phyloP scores from a whole-genome alignment of 371 early-diverging fungal genomes.

The Mucor irregularis region DNA sequence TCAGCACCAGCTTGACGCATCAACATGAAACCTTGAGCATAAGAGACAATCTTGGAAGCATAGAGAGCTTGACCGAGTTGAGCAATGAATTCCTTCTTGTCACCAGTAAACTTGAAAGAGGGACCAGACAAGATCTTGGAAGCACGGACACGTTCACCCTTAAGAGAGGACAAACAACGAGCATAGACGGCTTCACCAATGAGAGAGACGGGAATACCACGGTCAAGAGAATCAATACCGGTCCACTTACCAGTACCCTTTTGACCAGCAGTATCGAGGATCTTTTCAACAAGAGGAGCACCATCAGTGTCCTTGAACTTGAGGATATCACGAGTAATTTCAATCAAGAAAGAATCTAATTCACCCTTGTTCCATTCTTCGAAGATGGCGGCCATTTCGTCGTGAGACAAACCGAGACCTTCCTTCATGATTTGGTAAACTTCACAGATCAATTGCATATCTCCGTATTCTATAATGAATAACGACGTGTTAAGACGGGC shows the following conservation, averaged over 20 bases:
- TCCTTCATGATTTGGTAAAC: constrained; percentile 93
- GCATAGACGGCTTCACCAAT: constrained; percentile 98
- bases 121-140: constrained; percentile 85
- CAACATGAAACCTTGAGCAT: constrained; percentile 99
- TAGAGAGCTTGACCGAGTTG: constrained; percentile 93
- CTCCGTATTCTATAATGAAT: constrained; percentile 86
- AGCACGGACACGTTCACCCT: constrained; percentile 92
- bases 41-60: constrained; percentile 97
- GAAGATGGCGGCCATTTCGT: constrained; percentile 90
- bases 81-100: constrained; percentile 83
- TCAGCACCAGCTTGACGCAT: constrained; percentile 94
- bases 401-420: constrained; percentile 75
- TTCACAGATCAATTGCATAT: constrained; percentile 99
- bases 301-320: constrained; percentile 90
- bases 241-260: constrained; percentile 99
- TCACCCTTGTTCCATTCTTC: constrained; percentile 95
- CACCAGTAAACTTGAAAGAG: constrained; percentile 70
- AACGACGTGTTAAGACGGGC: too few species aligned
- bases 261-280: constrained; percentile 97
- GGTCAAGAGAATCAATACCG: constrained; percentile 92
- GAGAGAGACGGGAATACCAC: constrained; percentile 92
- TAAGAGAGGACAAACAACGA: constrained; percentile 94
- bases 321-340: constrained; percentile 94
- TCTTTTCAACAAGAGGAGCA: constrained; percentile 87
- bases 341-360: constrained; percentile 96